Base-by-base conservation (phyloP, 1,284 basidiomycete genomes). In the Apiotrichum laibachii region DNA sequence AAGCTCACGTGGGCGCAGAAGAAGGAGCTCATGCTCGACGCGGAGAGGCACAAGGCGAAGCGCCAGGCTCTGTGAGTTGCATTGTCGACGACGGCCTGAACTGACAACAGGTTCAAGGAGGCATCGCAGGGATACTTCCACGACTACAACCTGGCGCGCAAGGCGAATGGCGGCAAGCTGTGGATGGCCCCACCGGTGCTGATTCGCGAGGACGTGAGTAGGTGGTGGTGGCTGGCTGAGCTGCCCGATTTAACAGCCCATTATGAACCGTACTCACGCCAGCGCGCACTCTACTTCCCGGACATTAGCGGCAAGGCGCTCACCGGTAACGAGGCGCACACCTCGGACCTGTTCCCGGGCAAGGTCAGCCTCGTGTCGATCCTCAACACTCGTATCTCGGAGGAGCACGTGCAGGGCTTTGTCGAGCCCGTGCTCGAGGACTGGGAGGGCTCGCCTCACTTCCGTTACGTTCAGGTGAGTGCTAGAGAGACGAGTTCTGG, bases 251-350 rank as follows among this genome's bases (percentile, higher is more conserved):
- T 39, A 21, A 39, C 3, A 31, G 26, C 26, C 26, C 26, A 31
- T 31, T 3, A 7, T 4, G 26, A 31, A 7, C n/a, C 4, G 10
- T 16, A 33, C 60, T 66, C 31, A 63, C 56, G 10, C 1, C 68
- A 94, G 91, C 88, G 85, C 86, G 86, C 95, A 10, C 79, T 92
- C 1, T 98, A 91, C 78, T 88, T 98, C 58, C 95, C 95, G 1
- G 85, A 95, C 67, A 85, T 99, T n/a, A 75, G 79, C 2, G 95
- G 96, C 0, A 87, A 85, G 47, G 82, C 85, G 21, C 68, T 84
- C 4, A 88, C 63, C 81, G 82, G 46, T 78, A 82, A n/a, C 15
- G 83, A 82, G 55, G 83, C 83, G 21, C 86, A 92, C 72, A 97
- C 93, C 1, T 88, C 91, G 0, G 83, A 86, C 22, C 78, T 97